These are phyloP conservation scores for Corchorus olitorius DNA, from an alignment of 345 rosid genomes.

Conservation along the genomic window DNA sequence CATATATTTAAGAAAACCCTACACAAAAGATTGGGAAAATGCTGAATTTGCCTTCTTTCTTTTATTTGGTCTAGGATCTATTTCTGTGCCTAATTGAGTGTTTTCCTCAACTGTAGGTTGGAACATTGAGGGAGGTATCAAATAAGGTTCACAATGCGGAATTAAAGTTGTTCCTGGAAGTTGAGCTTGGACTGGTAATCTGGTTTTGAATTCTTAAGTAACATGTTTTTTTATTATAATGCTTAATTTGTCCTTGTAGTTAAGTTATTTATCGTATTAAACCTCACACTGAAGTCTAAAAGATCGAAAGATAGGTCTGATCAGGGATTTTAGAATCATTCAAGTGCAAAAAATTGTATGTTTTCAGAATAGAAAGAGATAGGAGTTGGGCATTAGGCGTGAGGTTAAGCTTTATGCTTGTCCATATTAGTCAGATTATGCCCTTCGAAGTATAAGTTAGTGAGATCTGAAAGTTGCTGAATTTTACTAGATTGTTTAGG, in stretches of 20 bases:
- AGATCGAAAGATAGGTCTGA: background rate
- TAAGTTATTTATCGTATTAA: conserved; percentile 10
- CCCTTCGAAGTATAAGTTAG: background rate
- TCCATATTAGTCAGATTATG: background rate
- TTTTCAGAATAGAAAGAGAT: background rate
- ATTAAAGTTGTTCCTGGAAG: conserved; percentile 68
- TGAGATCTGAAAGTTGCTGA: background rate
- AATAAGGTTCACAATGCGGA: conserved; percentile 65
- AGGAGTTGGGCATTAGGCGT: background rate
- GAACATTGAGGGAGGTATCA: conserved; percentile 63
- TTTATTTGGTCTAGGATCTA: background rate
- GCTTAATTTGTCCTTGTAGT: conserved; percentile 6
- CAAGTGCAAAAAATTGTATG: background rate
- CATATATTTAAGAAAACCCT: background rate
- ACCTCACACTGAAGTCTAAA: background rate
- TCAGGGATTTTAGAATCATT: background rate
- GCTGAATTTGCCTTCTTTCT: background rate
- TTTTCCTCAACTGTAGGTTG: conserved; percentile 49
- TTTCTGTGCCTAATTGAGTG: background rate
- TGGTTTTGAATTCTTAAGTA: conserved; percentile 6
- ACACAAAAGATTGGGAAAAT: background rate
- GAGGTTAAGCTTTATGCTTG: background rate
- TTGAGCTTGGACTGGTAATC: conserved; percentile 65
- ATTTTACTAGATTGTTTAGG: background rate
- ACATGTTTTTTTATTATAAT: background rate